Evolutionary conservation across 192 early-diverging fungal genomes (phyloP).

Genomic region (Coemansia sp.): DNA sequence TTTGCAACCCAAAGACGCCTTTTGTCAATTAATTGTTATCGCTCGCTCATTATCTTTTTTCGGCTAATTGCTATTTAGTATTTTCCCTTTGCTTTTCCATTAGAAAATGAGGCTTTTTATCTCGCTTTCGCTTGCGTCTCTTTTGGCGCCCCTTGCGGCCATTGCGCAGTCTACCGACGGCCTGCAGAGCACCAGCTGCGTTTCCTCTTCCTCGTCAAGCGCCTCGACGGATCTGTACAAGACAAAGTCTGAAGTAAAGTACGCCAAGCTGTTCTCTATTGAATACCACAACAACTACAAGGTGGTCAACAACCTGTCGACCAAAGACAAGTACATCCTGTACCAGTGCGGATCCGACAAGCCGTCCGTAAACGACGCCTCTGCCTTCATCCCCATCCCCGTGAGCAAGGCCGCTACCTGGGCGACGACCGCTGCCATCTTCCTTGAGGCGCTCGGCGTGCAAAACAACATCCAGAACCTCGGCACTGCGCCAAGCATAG

Average conservation of each 20-base stretch:
- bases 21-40: no score
- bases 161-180: conserved; percentile 26
- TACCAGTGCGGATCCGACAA: conserved; percentile 42
- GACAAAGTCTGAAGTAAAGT: conserved; percentile 38
- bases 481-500: conserved; percentile 44
- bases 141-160: conserved; percentile 10
- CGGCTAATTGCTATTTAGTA: background rate
- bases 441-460: conserved; percentile 51
- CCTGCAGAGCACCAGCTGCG: conserved; percentile 44
- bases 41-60: background rate
- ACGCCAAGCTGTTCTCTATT: conserved; percentile 45
- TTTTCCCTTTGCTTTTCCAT: background rate
- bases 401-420: conserved; percentile 38
- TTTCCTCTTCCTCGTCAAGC: conserved; percentile 12
- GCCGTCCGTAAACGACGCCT: conserved; percentile 26
- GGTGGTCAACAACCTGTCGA: conserved; percentile 40
- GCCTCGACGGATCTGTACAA: conserved; percentile 16
- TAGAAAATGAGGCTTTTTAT: conserved; percentile 5
- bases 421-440: conserved; percentile 44
- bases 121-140: conserved; percentile 8
- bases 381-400: conserved; percentile 40
- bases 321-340: conserved; percentile 49
- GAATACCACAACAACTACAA: conserved; percentile 54
- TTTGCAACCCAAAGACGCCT: no score
- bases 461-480: conserved; percentile 42